phyloP scores from a whole-genome alignment of 2,329 filamentous ascomycete species.

The Colletotrichum sp. region DNA sequence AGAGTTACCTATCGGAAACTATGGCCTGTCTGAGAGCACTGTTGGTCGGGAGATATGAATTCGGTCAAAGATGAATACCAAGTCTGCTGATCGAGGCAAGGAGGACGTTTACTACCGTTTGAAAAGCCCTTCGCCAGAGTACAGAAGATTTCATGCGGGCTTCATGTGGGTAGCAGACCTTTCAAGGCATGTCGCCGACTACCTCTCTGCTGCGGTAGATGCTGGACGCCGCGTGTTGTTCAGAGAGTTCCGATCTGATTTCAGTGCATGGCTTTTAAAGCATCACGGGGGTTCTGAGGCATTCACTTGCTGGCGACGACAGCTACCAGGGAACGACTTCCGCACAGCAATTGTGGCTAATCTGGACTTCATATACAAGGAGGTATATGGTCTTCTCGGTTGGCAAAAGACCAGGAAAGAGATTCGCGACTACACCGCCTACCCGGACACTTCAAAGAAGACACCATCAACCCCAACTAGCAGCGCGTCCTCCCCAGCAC shows the following conservation, averaged over 20 bases:
- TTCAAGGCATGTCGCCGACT: conserved; percentile 75
- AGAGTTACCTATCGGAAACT: conserved; percentile 68
- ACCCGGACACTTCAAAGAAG: conserved; percentile 18
- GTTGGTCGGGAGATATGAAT: conserved; percentile 67
- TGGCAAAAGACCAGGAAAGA: conserved; percentile 47
- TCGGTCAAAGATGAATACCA: conserved; percentile 52
- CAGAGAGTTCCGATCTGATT: conserved; percentile 59
- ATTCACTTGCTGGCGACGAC: conserved; percentile 60
- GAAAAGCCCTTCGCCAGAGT: conserved; percentile 58
- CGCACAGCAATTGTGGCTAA: conserved; percentile 64
- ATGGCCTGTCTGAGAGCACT: conserved; percentile 52
- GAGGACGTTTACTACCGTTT: conserved; percentile 68
- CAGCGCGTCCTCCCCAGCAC: background rate
- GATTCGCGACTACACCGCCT: conserved; percentile 38
- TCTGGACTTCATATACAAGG: conserved; percentile 67
- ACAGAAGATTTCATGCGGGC: conserved; percentile 62
- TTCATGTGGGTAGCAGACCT: conserved; percentile 77
- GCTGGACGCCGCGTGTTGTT: conserved; percentile 47
- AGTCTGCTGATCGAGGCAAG: conserved; percentile 6
- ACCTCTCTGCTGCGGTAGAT: conserved; percentile 42
- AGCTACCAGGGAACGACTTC: conserved; percentile 62
- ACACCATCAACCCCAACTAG: conserved; percentile 20
- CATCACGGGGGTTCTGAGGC: conserved; percentile 43
- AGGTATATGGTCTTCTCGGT: conserved; percentile 57
- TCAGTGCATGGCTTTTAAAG: conserved; percentile 58